These are phyloP conservation scores for Epichloe scottii DNA, from an alignment of 2,329 filamentous ascomycete species.

Conservation along the genomic window DNA sequence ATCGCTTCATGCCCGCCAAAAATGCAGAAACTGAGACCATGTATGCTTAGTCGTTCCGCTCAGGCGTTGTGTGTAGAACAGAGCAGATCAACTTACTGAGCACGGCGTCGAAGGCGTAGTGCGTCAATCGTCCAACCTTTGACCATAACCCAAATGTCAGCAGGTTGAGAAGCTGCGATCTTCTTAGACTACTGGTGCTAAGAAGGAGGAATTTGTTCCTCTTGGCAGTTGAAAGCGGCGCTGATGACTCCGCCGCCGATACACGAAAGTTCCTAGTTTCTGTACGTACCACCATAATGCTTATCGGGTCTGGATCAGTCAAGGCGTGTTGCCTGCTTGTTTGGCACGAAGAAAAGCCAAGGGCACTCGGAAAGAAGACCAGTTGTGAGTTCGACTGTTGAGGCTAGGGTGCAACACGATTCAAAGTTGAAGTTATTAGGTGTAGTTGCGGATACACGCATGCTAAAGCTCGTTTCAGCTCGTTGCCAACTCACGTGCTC, in stretches of 20 bases:
- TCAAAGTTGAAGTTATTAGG: too few species aligned
- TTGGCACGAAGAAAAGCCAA: not conserved
- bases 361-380: not conserved
- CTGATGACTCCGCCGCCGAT: not conserved
- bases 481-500: too few species aligned
- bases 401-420: not conserved
- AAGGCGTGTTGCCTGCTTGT: not conserved
- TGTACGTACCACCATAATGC: conserved; percentile 22
- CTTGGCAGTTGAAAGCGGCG: not conserved
- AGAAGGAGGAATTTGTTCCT: not conserved
- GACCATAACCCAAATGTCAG: conserved; percentile 56
- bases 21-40: conserved; percentile 68
- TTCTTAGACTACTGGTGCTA: conserved; percentile 20
- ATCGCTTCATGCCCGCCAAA: conserved; percentile 92
- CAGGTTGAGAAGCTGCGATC: conserved; percentile 47
- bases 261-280: not conserved
- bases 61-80: not conserved
- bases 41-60: not conserved
- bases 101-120: conserved; percentile 94
- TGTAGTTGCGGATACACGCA: not conserved
- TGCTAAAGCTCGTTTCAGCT: too few species aligned
- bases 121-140: conserved; percentile 84
- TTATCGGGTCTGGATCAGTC: conserved; percentile 1
- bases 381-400: not conserved
- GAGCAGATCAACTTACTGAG: conserved; percentile 48